Percentiles rank a stretch among this genome's conserved stretches.
These are phyloP conservation scores for Penicillium arizonense DNA, from an alignment of 495 filamentous ascomycete genomes.

Conservation along the genomic window DNA sequence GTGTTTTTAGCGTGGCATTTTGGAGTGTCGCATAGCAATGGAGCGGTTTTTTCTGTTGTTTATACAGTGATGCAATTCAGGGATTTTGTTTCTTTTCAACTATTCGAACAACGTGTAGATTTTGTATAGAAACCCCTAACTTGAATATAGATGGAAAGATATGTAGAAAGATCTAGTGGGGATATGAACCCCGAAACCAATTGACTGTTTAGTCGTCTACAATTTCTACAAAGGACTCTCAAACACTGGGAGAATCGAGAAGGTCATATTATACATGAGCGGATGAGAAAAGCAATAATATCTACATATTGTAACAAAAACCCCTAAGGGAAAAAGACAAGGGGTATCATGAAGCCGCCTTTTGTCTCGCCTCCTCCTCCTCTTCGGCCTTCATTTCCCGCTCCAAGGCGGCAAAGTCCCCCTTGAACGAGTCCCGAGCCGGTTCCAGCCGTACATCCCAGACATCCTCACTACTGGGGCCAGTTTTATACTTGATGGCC, in stretches of 20 bases:
- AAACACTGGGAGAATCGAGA: not conserved
- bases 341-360: conserved; percentile 12
- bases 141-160: too few species aligned
- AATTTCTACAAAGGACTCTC: not conserved
- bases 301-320: conserved; percentile 14
- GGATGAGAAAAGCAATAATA: conserved; percentile 4
- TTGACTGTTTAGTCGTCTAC: too few species aligned
- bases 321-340: not conserved
- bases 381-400: conserved; percentile 49
- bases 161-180: too few species aligned
- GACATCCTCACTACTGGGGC: conserved; percentile 85
- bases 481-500: conserved; percentile 68
- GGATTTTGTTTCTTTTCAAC: too few species aligned
- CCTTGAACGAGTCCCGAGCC: conserved; percentile 51
- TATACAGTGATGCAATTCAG: too few species aligned
- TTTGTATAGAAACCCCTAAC: too few species aligned
- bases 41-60: too few species aligned
- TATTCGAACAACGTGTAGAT: too few species aligned
- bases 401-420: conserved; percentile 59
- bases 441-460: conserved; percentile 68
- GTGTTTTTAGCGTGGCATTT: too few species aligned
- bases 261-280: conserved; percentile 3
- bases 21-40: too few species aligned
- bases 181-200: too few species aligned
- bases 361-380: conserved; percentile 26